Base-by-base conservation (phyloP, 768 basidiomycete genomes). In the Mycena belliarum region DNA sequence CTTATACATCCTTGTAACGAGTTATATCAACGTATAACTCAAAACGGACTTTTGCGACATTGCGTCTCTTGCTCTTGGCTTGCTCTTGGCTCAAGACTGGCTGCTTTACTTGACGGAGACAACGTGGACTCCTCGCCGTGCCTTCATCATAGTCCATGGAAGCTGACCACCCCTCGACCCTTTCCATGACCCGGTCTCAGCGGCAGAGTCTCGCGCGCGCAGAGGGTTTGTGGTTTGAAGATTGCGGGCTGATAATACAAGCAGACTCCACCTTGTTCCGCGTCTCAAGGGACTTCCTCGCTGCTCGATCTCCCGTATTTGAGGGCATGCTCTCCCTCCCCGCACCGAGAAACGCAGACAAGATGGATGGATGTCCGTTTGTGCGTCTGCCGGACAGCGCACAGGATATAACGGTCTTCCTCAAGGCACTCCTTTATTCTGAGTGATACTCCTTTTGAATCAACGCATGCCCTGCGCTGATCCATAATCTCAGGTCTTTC, bases 321-420 rank as follows among this genome's bases (percentile, higher is more conserved):
- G 24, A 18, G 7, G 57, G 45, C 23, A 59, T 59, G 57, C 21
- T 63, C 2, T 44, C 56, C 10, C 24, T 62, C 16, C 60, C 60
- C 0, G 15, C 40, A 6, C 38, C 57, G 3, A 3, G 20, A 1
- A 49, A 59, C 10, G 42, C 23, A 7, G 57, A 58, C 1, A 44
- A 26, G 5, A 24, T 53, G 28, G 57, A 63, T 5, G 61, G 56
- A 6, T 63, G 61, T 29, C 61, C 57, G 2, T 44, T 63, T 8
- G 61, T 63, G 14, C n/a, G 28, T 26, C 16, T 63, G 9, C 55
- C 61, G 0, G 60, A 62, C 18, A 35, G 23, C 10, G 51, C 33
- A 15, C 26, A 26, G 4, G 55, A 57, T 26, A 14, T 52, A 1
- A 28, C 40, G 9, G 3, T 15, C 18, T 49, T 62, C 15, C 46